Base-by-base conservation (phyloP, 352 stramenopile genomes). In the Phytopythium mirpurense region DNA sequence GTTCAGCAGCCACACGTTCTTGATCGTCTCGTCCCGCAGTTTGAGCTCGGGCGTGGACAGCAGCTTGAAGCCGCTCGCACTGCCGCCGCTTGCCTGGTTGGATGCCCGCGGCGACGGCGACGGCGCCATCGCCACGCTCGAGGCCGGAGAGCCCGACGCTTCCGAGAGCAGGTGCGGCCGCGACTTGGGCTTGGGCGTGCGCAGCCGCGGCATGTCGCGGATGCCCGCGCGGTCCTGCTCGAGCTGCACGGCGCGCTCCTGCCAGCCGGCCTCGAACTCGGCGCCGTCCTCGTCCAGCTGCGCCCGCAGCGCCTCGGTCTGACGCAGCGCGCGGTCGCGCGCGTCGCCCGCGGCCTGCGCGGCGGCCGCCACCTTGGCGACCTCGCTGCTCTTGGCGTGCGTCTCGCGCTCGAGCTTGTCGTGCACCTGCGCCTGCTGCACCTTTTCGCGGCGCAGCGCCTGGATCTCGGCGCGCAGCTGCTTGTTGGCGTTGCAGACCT, bases 181-280 rank as follows among this genome's bases (percentile, higher is more conserved):
- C 6, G 75, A 72, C 15, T 70, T 64, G 35, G 70, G 81, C 64
- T 90, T 89, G 15, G 74, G 74, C 6, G 77, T 88, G 19, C 78
- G 70, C 36, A 83, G 44, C 5, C 79, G 59, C 19, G 90, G 74
- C 29, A 90, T 81, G 37, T 96, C 85, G 16, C 83, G 76, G 23
- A 93, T 84, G 31, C 76, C 74, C n/a, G 69, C 68, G 4, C 86
- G 78, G 49, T 97, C 88, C 41, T 93, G 54, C 40, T 95, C 84
- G 26, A 97, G 83, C 21, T 93, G 60, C 36, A 76, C 68, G n/a
- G 80, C 84, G 23, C 90, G 85, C 44, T 96, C 84, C 40, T 78
- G 51, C 88, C 84, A 97, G 10, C 90, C 86, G 5, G 63, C 57
- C 54, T 97, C 85, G 50, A 97, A 98, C 19, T 85, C 76, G 24